Evolutionary conservation across 2,329 filamentous ascomycete genomes (phyloP), one percentile per base, ranked within the genome.

Genomic region (Pezicula neosporulosa): DNA sequence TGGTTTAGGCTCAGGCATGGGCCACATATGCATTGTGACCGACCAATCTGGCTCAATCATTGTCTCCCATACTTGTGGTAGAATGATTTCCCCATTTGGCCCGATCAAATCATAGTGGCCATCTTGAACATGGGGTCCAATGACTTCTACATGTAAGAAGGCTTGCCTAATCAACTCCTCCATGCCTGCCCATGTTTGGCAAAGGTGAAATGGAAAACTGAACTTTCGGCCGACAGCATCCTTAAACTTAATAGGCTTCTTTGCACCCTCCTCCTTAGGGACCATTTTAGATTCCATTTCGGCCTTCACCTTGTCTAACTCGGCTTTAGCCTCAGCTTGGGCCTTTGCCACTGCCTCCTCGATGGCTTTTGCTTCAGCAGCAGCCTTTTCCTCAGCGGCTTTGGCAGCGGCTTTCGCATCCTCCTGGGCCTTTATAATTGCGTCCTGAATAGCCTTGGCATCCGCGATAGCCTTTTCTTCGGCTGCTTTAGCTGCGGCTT

Each of bases 191-290:
- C 90, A 95, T 3, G 86, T 94, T 63, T 85, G 83, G 69, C 91
- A 96, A 28, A 95, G 69, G 56, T 92, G 83, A 71, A 86, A 96
- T 1, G 92, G 92, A 64, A 97, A 96, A 70, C 84, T 94, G 68
- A 95, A 97, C 69, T 95, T 96, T 59, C 92, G 81, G 30, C 90
- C 89, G 15, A 97, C 84, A 1, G 91, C 91, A 66, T 97, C 92
- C 70, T 95, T 95, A 73, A 96, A 96, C 60, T 86, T 86, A 67
- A 96, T 89, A 2, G 89, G 89, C 61, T 80, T 69, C 54, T 78
- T 76, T 7, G 6, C 10, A 15, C 18, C 39, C 18, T 13, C 39
- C 18, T 19, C 39, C 16, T 13, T 33, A 13, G 30, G 30, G 30
- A 42, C 39, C 13, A 42, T 42, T 42, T 42, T 42, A 3, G 39